These are phyloP conservation scores for Delitschia confertaspora DNA, from an alignment of 495 filamentous ascomycete species.

Conservation along the genomic window DNA sequence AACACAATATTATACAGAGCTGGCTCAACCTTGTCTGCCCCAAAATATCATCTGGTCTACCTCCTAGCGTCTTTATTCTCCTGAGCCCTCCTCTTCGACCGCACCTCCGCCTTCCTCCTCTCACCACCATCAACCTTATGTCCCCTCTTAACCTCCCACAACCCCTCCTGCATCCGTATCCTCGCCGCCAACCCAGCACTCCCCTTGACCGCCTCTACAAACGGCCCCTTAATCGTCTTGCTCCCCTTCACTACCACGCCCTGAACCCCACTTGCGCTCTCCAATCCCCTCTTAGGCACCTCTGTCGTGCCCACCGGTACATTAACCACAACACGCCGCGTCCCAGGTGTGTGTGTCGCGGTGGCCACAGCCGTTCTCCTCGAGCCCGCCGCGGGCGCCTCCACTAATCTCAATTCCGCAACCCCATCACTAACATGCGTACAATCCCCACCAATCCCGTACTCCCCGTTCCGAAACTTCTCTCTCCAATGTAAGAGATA, in stretches of 20 bases:
- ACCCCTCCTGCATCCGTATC: conserved; percentile 65
- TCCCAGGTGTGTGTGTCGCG: conserved; percentile 43
- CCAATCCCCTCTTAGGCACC: conserved; percentile 35
- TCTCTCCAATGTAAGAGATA: conserved; percentile 86
- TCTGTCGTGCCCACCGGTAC: conserved; percentile 45
- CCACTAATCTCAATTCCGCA: conserved; percentile 59
- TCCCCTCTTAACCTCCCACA: conserved; percentile 80
- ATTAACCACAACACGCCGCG: conserved; percentile 62
- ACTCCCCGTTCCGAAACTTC: conserved; percentile 63
- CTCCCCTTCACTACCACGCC: conserved; percentile 58
- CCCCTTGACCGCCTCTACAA: conserved; percentile 56
- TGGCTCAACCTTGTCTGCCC: too few relatives aligned
- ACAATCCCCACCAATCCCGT: conserved; percentile 71
- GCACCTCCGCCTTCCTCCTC: conserved; percentile 73
- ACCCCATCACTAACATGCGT: conserved; percentile 61
- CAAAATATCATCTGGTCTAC: too few relatives aligned
- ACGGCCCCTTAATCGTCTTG: conserved; percentile 60
- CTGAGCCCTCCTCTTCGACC: conserved; percentile 50
- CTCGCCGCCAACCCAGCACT: conserved; percentile 49
- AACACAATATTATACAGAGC: too few relatives aligned
- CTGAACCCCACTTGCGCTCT: conserved; percentile 41
- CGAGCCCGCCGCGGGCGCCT: conserved; percentile 39
- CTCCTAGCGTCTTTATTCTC: conserved; percentile 35
- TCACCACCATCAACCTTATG: conserved; percentile 96
- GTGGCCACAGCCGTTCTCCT: conserved; percentile 28